Conservation (phyloP, 2,329 filamentous ascomycete species). For the Fusarium sp. region DNA sequence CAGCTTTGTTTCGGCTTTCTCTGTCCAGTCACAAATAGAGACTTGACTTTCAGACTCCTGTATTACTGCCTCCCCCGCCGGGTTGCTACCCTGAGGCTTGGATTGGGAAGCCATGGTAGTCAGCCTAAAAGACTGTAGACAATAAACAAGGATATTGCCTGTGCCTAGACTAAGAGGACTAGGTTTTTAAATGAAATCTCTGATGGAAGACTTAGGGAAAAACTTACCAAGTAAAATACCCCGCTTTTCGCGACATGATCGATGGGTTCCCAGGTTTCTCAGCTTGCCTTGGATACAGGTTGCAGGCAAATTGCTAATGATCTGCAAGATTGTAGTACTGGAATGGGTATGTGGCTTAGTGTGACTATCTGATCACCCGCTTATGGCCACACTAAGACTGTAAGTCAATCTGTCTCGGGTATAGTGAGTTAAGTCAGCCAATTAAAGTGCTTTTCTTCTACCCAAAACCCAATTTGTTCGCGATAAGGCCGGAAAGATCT, state of each 20-base stretch:
- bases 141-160: background rate
- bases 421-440: background rate
- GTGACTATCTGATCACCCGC: background rate
- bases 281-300: background rate
- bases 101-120: background rate
- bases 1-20: background rate
- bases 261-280: background rate
- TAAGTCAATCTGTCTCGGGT: background rate
- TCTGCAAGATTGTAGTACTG: background rate
- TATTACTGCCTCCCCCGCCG: background rate
- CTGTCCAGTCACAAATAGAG: conserved; percentile 4
- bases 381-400: background rate
- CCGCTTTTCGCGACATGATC: background rate
- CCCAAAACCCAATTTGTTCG: background rate
- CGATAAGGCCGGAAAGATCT: background rate
- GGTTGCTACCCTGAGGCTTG: no score
- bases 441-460: background rate
- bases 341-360: conserved; percentile 3
- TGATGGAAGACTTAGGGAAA: background rate
- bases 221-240: background rate
- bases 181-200: background rate
- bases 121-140: background rate
- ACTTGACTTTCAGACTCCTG: background rate
- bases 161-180: background rate
- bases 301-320: background rate